Evolutionary conservation across 495 filamentous ascomycete species (phyloP).

Genomic region (Penicillium antarcticum): DNA sequence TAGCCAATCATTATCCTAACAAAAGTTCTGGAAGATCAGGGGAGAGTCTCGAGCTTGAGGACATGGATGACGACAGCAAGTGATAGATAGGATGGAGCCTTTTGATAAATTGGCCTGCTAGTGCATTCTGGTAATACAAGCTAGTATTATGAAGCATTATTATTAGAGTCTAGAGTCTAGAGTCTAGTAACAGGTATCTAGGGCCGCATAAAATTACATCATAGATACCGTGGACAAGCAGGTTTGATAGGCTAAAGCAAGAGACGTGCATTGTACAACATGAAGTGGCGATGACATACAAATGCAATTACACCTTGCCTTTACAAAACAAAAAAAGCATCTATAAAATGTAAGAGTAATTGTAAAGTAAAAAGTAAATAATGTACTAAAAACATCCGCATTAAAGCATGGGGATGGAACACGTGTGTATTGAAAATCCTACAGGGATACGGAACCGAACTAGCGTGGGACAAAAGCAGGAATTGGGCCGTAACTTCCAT

Average conservation of each 20-base stretch:
- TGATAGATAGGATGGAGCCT: slow-evolving; percentile 13
- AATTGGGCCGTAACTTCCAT: slow-evolving; percentile 2
- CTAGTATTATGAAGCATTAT: slow-evolving; percentile 3
- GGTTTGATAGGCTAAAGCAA: too few relatives aligned
- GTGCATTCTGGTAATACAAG: not conserved
- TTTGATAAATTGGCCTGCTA: slow-evolving; percentile 3
- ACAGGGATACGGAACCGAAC: slow-evolving; percentile 8
- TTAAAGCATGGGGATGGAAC: slow-evolving; percentile 1
- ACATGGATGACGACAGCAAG: slow-evolving; percentile 17
- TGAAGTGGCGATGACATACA: too few relatives aligned
- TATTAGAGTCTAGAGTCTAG: not conserved
- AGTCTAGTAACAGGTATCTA: not conserved
- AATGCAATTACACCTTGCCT: too few relatives aligned
- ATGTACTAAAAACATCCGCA: too few relatives aligned
- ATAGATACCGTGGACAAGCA: too few relatives aligned
- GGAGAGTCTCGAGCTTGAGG: slow-evolving; percentile 9
- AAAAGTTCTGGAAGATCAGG: slow-evolving; percentile 9
- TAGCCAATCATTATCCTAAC: not conserved
- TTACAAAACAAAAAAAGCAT: too few relatives aligned
- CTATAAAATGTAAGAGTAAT: not conserved
- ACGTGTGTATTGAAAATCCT: slow-evolving; percentile 3
- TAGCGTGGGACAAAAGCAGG: slow-evolving; percentile 5
- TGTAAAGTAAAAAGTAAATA: too few relatives aligned
- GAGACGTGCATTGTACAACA: too few relatives aligned
- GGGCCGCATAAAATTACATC: too few relatives aligned